These are phyloP conservation scores for Starmerella apis DNA, from an alignment of 805 yeast species.

Conservation along the genomic window DNA sequence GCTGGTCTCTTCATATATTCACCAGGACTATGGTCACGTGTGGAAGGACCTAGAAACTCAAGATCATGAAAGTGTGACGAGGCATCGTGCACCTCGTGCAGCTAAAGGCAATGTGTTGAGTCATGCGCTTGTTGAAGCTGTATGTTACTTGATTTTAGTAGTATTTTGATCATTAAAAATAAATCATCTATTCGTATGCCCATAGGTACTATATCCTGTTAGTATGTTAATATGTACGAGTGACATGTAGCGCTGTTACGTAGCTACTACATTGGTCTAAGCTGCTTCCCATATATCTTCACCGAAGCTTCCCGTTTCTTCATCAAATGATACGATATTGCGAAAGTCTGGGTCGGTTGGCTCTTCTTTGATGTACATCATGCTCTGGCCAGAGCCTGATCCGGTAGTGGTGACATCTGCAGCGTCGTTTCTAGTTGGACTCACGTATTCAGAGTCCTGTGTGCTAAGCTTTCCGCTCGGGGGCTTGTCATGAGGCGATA, in stretches of 20 bases:
- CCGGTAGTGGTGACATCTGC: neutral
- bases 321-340: constrained; percentile 5
- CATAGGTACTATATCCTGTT: neutral
- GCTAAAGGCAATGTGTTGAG: neutral
- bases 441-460: neutral
- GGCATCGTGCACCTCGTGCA: neutral
- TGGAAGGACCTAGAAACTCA: constrained; percentile 10
- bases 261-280: neutral
- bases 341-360: constrained; percentile 3
- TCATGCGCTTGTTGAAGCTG: neutral
- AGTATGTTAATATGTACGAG: neutral
- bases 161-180: neutral
- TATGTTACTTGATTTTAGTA: neutral
- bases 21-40: neutral
- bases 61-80: neutral
- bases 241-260: neutral
- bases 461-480: neutral
- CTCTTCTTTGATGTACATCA: constrained; percentile 6
- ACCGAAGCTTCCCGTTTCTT: neutral
- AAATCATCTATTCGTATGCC: constrained; percentile 5
- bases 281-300: constrained; percentile 4
- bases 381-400: neutral
- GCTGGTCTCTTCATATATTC: constrained; percentile 12
- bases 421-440: neutral
- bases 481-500: constrained; percentile 1